Evolutionary conservation across 257 asterid genomes (phyloP).

Genomic region (Salvia rosmarinus): DNA sequence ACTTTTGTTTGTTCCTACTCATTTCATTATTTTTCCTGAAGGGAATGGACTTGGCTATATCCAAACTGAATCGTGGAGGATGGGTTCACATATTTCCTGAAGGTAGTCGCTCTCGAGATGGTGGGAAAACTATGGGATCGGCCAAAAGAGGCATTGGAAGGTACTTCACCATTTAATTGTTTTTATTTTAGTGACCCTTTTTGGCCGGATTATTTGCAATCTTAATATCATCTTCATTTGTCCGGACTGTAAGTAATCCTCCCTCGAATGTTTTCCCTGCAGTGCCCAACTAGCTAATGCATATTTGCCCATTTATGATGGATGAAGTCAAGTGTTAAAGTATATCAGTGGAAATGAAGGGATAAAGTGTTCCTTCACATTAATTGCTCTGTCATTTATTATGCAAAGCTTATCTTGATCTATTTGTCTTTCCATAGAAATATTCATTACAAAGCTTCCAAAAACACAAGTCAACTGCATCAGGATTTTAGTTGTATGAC

Average conservation of each 20-base stretch:
- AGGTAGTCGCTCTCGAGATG: constrained; percentile 94
- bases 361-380: not conserved
- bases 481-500: not conserved
- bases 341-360: not conserved
- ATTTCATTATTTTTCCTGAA: constrained; percentile 37
- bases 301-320: constrained; percentile 8
- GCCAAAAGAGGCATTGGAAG: constrained; percentile 86
- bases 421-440: not conserved
- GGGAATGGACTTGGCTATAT: constrained; percentile 96
- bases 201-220: constrained; percentile 19
- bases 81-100: constrained; percentile 98
- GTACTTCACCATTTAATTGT: constrained; percentile 40
- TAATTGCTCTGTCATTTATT: not conserved
- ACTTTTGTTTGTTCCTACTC: constrained; percentile 7
- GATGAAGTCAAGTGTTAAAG: not conserved
- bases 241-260: not conserved
- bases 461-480: not conserved
- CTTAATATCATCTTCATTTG: not conserved
- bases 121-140: constrained; percentile 79
- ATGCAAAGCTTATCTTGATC: not conserved
- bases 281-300: not conserved
- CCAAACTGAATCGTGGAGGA: constrained; percentile 84
- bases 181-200: constrained; percentile 16
- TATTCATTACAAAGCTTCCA: too few species aligned
- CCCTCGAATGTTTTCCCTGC: not conserved